A percentile compares a stretch with the other conserved stretches of the same genome.
phyloP scores from a whole-genome alignment of 805 yeast species.

The Starmerella gropengiesseri region DNA sequence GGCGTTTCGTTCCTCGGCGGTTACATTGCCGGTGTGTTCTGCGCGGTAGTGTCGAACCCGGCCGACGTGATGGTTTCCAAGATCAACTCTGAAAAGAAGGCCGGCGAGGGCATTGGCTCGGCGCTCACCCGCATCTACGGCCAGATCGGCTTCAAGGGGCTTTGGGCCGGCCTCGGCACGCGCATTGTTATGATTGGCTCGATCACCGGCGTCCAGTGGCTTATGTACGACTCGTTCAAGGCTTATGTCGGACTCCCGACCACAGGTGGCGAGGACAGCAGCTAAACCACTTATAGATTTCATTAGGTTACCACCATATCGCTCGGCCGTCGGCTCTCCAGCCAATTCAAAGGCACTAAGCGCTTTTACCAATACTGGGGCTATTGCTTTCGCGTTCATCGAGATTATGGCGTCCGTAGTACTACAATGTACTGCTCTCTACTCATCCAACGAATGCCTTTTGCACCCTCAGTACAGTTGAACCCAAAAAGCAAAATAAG shows the following conservation, averaged over 20 bases:
- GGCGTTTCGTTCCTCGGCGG: constrained; percentile 94
- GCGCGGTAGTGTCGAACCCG: constrained; percentile 94
- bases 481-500: no score
- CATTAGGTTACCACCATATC: no score
- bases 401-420: no score
- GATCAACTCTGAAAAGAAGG: constrained; percentile 61
- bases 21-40: constrained; percentile 92
- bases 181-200: constrained; percentile 97
- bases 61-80: constrained; percentile 98
- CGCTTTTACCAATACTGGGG: no score
- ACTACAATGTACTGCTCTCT: no score
- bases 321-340: no score
- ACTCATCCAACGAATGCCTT: no score
- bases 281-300: no score
- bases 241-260: constrained; percentile 92
- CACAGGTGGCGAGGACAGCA: constrained; percentile 42
- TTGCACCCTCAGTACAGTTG: no score
- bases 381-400: no score
- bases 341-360: no score
- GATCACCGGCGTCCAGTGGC: constrained; percentile 94
- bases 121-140: constrained; percentile 67
- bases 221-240: constrained; percentile 90
- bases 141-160: constrained; percentile 76
- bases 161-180: constrained; percentile 91
- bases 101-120: constrained; percentile 52